Percentiles rank a stretch among this genome's conserved stretches.
phyloP scores from a whole-genome alignment of 495 filamentous ascomycete species.

The Evernia prunastri region DNA sequence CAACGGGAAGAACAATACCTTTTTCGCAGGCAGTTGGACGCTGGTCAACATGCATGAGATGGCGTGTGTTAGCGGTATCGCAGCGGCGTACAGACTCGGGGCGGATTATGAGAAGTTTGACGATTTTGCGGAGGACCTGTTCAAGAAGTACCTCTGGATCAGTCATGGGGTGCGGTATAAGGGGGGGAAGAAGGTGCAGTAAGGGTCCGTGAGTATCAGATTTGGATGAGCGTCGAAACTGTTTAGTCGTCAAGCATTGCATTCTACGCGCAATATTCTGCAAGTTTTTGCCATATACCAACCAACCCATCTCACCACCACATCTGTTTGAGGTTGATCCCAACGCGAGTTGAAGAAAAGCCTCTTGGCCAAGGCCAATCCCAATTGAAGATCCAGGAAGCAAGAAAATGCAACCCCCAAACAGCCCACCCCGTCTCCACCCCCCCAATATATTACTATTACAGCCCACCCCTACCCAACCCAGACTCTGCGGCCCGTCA shows the following conservation, averaged over 20 bases:
- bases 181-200: constrained; percentile 31
- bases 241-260: not conserved
- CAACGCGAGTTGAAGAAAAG: no score
- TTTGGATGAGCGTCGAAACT: not conserved
- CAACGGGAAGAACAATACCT: constrained; percentile 61
- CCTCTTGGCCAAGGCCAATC: no score
- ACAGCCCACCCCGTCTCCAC: no score
- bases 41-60: constrained; percentile 83
- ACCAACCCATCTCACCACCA: no score
- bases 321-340: no score
- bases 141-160: constrained; percentile 49
- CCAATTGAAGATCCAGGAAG: no score
- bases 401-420: no score
- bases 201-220: not conserved
- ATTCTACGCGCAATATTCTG: not conserved
- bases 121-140: constrained; percentile 52
- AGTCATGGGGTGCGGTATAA: constrained; percentile 47
- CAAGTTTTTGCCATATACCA: not conserved
- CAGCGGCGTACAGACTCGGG: constrained; percentile 71
- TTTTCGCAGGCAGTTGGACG: constrained; percentile 71
- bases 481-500: no score
- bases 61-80: constrained; percentile 69
- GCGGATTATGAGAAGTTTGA: constrained; percentile 65
- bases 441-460: no score
- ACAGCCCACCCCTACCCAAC: no score